These are phyloP conservation scores for Kurtzmaniella quercitrusa DNA, from an alignment of 1,139 yeast genomes.

Conservation along the genomic window DNA sequence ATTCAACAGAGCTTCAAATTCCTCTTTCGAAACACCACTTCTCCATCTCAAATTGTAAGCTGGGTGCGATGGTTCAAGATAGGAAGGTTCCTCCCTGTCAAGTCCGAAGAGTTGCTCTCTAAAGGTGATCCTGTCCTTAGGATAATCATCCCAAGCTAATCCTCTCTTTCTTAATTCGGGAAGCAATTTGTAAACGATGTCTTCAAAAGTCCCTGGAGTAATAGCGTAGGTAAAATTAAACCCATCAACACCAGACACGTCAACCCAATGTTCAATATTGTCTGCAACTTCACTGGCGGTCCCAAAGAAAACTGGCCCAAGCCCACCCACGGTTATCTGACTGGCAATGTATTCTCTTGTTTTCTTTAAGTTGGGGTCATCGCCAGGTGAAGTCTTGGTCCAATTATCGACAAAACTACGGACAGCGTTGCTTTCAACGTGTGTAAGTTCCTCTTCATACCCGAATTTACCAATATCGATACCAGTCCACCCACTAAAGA, in stretches of 20 bases:
- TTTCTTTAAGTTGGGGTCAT: slow-evolving; percentile 19
- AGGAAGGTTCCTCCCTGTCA: slow-evolving; percentile 19
- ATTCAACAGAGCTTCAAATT: slow-evolving; percentile 21
- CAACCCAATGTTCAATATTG: slow-evolving; percentile 28
- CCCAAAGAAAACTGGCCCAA: slow-evolving; percentile 24
- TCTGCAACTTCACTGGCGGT: slow-evolving; percentile 23
- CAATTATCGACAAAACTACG: slow-evolving; percentile 26
- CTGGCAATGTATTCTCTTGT: slow-evolving; percentile 24
- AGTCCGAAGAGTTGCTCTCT: slow-evolving; percentile 25
- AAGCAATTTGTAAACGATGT: slow-evolving; percentile 22
- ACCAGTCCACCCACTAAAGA: slow-evolving; percentile 36
- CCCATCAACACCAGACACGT: slow-evolving; percentile 25
- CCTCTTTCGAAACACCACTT: slow-evolving; percentile 31
- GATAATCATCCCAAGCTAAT: slow-evolving; percentile 26
- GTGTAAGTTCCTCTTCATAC: slow-evolving; percentile 24
- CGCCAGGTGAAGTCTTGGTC: slow-evolving; percentile 27
- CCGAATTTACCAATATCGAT: slow-evolving; percentile 28
- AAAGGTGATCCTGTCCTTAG: slow-evolving; percentile 18
- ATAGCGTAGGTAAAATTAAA: slow-evolving; percentile 26
- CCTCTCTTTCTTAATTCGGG: slow-evolving; percentile 25
- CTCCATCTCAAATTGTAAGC: slow-evolving; percentile 39
- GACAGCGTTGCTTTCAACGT: slow-evolving; percentile 26
- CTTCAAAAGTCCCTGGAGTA: slow-evolving; percentile 24
- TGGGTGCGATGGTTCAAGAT: slow-evolving; percentile 26
- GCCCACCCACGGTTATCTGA: slow-evolving; percentile 27